Conservation (phyloP, 129 eudicot genomes). For the Centrapalus pauciflorus region DNA sequence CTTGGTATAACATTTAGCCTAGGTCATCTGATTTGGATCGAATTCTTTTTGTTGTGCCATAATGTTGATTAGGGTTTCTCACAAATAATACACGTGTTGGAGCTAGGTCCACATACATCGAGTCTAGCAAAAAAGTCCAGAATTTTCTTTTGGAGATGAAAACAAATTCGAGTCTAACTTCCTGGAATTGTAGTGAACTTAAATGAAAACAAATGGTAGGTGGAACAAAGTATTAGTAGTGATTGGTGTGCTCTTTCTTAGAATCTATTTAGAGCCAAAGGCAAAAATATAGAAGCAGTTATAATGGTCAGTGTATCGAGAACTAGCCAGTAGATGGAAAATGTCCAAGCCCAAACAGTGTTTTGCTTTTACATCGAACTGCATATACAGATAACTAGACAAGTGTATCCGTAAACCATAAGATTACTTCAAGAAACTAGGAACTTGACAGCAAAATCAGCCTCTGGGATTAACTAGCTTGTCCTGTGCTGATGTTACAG, state of each 20-base stretch:
- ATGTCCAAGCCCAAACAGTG: neutral
- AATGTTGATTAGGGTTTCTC: neutral
- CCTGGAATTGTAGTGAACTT: neutral
- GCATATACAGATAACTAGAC: neutral
- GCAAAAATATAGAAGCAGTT: neutral
- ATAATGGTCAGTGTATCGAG: neutral
- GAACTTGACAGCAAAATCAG: slow-evolving; percentile 4
- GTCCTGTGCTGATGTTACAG: neutral
- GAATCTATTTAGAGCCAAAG: neutral
- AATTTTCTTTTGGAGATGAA: neutral
- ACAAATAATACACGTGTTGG: neutral
- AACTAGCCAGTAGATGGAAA: neutral
- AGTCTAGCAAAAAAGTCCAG: neutral
- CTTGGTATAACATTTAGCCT: neutral
- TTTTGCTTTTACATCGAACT: neutral
- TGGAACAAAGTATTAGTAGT: neutral
- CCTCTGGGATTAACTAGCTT: slow-evolving; percentile 1
- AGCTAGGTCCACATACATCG: neutral
- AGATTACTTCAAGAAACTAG: slow-evolving; percentile 17
- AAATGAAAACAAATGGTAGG: neutral
- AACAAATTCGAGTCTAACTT: no score
- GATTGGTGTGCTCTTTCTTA: neutral
- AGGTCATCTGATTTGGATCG: neutral
- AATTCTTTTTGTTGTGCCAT: neutral
- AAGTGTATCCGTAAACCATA: neutral